Percentiles rank a stretch among this genome's conserved stretches.
Evolutionary conservation across 1,284 basidiomycete species (phyloP).

Genomic region (Xerocomus alliaceus): DNA sequence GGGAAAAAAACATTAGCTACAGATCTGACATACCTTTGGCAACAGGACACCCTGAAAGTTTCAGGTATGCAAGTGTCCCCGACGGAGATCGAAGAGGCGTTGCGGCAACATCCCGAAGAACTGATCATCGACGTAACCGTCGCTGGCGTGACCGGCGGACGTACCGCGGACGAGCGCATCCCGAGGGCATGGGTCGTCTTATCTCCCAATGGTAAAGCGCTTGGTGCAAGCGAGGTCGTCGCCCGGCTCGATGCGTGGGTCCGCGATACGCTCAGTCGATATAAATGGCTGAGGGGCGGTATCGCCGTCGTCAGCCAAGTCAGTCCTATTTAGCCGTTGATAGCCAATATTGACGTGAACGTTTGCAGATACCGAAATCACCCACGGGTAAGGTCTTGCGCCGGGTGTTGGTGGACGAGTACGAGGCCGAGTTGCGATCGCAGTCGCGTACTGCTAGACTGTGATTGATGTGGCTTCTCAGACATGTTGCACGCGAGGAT

Average conservation of each 20-base stretch:
- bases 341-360: too few species aligned
- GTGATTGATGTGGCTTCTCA: slow-evolving; percentile 7
- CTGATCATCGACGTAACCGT: slow-evolving; percentile 69
- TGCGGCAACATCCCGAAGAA: slow-evolving; percentile 62
- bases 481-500: background rate
- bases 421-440: slow-evolving; percentile 48
- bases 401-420: slow-evolving; percentile 61
- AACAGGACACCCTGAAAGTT: slow-evolving; percentile 75
- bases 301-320: slow-evolving; percentile 69
- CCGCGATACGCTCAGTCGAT: slow-evolving; percentile 65
- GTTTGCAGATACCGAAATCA: slow-evolving; percentile 67
- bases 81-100: slow-evolving; percentile 69
- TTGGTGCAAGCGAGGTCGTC: slow-evolving; percentile 52
- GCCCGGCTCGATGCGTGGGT: slow-evolving; percentile 64
- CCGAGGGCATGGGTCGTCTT: slow-evolving; percentile 79
- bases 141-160: slow-evolving; percentile 72
- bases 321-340: slow-evolving; percentile 32
- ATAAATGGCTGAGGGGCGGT: slow-evolving; percentile 75
- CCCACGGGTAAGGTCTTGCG: slow-evolving; percentile 73
- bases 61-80: slow-evolving; percentile 79
- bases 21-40: slow-evolving; percentile 8
- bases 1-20: too few species aligned
- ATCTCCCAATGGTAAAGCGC: slow-evolving; percentile 54
- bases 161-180: slow-evolving; percentile 69
- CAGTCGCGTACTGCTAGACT: slow-evolving; percentile 26